Evolutionary conservation across 2,329 filamentous ascomycete genomes (phyloP).

Genomic region (Dactylonectria estremocensis): DNA sequence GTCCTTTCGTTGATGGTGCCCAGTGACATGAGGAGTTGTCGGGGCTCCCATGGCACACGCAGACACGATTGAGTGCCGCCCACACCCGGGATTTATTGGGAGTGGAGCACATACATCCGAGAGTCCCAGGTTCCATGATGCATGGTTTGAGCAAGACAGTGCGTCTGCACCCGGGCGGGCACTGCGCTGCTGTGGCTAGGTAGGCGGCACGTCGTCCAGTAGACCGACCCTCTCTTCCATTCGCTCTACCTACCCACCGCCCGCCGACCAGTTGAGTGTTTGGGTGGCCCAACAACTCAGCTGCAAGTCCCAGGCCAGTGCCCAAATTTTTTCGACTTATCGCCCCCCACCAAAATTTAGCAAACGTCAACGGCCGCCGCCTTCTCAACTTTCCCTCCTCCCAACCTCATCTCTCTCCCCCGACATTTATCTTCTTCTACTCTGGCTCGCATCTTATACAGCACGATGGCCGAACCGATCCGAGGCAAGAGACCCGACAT

Average conservation of each 20-base stretch:
- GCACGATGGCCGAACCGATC: slow-evolving; percentile 74
- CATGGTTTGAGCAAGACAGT: slow-evolving; percentile 18
- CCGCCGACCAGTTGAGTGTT: slow-evolving; percentile 45
- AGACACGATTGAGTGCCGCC: background rate
- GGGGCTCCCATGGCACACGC: slow-evolving; percentile 1
- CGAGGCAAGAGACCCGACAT: slow-evolving; percentile 74
- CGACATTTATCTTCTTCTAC: slow-evolving; percentile 50
- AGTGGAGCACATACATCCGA: slow-evolving; percentile 11
- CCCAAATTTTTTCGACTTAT: slow-evolving; percentile 55
- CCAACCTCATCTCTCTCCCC: slow-evolving; percentile 48
- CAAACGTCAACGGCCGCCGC: slow-evolving; percentile 55
- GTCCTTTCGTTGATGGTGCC: no score
- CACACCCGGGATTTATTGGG: slow-evolving; percentile 20
- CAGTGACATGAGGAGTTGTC: background rate
- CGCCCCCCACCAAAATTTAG: slow-evolving; percentile 59
- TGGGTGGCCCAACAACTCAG: slow-evolving; percentile 52
- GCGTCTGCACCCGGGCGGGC: background rate
- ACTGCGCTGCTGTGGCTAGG: slow-evolving; percentile 23
- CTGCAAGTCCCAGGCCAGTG: slow-evolving; percentile 48
- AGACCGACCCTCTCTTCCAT: slow-evolving; percentile 16
- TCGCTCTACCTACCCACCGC: slow-evolving; percentile 34
- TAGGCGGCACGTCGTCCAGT: background rate
- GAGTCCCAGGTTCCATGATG: background rate
- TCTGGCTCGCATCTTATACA: slow-evolving; percentile 48
- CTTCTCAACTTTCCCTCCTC: slow-evolving; percentile 54